A percentile compares a stretch with the other conserved stretches of the same genome.
phyloP scores from a whole-genome alignment of 208 protist genomes.

The Blechomonas ayalai region DNA sequence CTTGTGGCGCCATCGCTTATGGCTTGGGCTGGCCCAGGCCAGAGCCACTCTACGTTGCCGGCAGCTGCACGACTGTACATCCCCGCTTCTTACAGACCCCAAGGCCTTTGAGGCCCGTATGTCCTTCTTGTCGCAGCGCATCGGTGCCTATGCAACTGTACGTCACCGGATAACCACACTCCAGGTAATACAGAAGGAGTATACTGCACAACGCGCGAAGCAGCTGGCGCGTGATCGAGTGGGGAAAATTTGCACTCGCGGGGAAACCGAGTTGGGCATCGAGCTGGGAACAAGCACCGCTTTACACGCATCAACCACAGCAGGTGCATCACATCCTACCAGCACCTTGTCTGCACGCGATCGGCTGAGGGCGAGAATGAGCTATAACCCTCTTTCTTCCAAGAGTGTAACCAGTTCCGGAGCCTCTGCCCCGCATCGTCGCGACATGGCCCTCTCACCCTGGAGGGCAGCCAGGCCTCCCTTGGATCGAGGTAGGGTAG shows the following conservation, averaged over 20 bases:
- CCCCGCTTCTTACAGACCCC: constrained; percentile 47
- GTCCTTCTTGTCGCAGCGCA: constrained; percentile 52
- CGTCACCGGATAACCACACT: constrained; percentile 35
- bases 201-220: constrained; percentile 11
- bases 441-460: no score
- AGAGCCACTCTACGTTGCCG: constrained; percentile 13
- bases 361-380: no score
- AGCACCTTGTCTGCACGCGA: no score
- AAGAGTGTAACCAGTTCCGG: no score
- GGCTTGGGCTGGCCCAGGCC: constrained; percentile 25
- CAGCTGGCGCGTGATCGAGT: constrained; percentile 17
- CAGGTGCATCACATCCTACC: no score
- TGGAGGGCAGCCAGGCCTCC: no score
- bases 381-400: no score
- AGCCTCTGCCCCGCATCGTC: no score
- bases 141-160: constrained; percentile 42
- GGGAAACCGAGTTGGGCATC: no score
- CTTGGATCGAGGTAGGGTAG: no score
- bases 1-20: constrained; percentile 31
- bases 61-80: constrained; percentile 21
- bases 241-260: constrained; percentile 13
- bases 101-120: constrained; percentile 32
- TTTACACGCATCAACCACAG: no score
- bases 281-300: no score
- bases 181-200: constrained; percentile 16